Evolutionary conservation across 768 basidiomycete genomes (phyloP).

Genomic region (Crassisporium funariophilum): DNA sequence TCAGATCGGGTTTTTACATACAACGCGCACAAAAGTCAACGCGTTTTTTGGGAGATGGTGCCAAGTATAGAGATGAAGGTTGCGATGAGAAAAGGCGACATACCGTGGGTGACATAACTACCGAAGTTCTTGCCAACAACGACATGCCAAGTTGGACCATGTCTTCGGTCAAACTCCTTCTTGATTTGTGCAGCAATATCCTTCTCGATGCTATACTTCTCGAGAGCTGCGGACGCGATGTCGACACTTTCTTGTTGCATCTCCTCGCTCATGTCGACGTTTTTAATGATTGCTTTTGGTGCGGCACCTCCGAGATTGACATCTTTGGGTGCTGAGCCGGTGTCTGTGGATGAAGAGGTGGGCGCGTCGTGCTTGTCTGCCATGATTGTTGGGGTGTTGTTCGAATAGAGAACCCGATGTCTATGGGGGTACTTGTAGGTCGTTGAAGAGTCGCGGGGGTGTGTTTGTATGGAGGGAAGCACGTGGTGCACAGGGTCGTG

Average conservation of each 20-base stretch:
- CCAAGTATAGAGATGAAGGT: neutral
- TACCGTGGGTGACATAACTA: conserved; percentile 96
- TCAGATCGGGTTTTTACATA: conserved; percentile 7
- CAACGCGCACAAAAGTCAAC: conserved; percentile 26
- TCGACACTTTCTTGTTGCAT: conserved; percentile 96
- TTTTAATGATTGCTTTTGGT: conserved; percentile 92
- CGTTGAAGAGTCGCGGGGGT: neutral
- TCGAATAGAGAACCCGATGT: conserved; percentile 7
- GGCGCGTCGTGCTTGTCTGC: conserved; percentile 61
- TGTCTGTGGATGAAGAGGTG: conserved; percentile 57
- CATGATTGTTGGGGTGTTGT: conserved; percentile 33
- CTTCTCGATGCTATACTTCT: conserved; percentile 94
- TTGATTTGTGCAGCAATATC: conserved; percentile 98
- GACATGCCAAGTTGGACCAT: conserved; percentile 97
- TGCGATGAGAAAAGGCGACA: conserved; percentile 34
- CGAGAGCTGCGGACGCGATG: conserved; percentile 80
- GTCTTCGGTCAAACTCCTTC: conserved; percentile 93
- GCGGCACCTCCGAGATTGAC: conserved; percentile 38
- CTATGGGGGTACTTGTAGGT: conserved; percentile 6
- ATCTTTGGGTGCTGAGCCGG: conserved; percentile 43
- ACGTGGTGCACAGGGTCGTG: conserved; percentile 25
- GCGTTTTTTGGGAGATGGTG: conserved; percentile 14
- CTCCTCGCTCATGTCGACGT: conserved; percentile 95
- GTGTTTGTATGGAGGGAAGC: conserved; percentile 16
- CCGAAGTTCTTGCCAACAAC: conserved; percentile 99